Base-by-base conservation (phyloP, 257 asterid species). In the Solanum rostratum region DNA sequence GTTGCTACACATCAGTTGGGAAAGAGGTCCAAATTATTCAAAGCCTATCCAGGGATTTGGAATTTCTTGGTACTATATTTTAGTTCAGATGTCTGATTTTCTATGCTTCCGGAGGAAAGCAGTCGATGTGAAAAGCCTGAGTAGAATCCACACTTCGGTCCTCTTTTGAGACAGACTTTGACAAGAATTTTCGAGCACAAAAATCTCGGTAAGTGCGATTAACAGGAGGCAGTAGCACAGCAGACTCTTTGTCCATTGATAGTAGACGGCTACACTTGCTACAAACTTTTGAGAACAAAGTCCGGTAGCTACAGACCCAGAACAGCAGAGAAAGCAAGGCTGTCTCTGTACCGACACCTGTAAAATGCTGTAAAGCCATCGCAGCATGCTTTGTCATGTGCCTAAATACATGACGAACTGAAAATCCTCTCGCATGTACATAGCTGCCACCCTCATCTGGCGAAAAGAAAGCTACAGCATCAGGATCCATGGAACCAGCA, bases 391-490 rank as follows among this genome's bases (percentile, higher is more conserved):
- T 97, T 92, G 98, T 93, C 27, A 87, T 91, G 85, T 91, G 93
- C 89, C 91, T 91, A 89, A 85, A 96, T 24, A 93, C 98, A 80
- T 93, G 95, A 87, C 91, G 90, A 54, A 88, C 85, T 74, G 99
- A 96, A 81, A 88, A 78, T 3, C 98, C 97, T 70, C 94, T 90
- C 24, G 97, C 91, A 89, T 96, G 98, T 84, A 96, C 69, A 68
- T 93, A 88, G 92, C 93, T 96, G 85, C 99, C 99, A 84, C 98
- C 97, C 98, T 96, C 98, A 86, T 93, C 96, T 24, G 98, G 98
- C 1, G 98, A 95, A 88, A 93, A 96, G 92, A 95, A 93, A 41
- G 98, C 97, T 57, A 95, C 95, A 14, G 97, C 93, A 82, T 91
- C 98, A 66, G 98, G 97, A 85, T 93, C 94, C 85, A 91, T 86